Evolutionary conservation across 768 basidiomycete species (phyloP).

Genomic region (Leccinum sublutescens): DNA sequence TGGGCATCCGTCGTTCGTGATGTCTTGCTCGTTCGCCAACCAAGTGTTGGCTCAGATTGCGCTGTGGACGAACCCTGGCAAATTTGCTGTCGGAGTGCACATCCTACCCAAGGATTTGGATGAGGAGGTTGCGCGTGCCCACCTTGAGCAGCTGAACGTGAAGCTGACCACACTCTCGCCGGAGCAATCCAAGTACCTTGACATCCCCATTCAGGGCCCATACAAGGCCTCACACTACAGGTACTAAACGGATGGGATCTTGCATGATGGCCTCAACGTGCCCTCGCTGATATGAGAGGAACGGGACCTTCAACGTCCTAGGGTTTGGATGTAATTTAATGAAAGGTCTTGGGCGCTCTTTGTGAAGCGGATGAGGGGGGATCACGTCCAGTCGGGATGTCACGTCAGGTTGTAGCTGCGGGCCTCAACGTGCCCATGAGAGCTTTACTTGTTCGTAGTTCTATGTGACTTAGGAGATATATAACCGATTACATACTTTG

Average conservation of each 20-base stretch:
- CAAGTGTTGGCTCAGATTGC: slow-evolving; percentile 98
- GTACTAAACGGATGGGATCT: slow-evolving; percentile 27
- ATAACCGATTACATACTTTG: background rate
- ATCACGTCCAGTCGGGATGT: slow-evolving; percentile 16
- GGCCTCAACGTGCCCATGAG: slow-evolving; percentile 39
- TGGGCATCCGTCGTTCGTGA: slow-evolving; percentile 98
- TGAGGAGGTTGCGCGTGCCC: slow-evolving; percentile 98
- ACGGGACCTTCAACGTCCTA: slow-evolving; percentile 70
- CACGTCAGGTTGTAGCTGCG: slow-evolving; percentile 14
- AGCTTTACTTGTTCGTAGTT: background rate
- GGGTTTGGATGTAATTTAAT: slow-evolving; percentile 45
- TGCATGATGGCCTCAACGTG: slow-evolving; percentile 74
- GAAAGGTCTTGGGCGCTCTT: slow-evolving; percentile 49
- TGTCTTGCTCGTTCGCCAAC: slow-evolving; percentile 99
- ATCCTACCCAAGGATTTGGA: slow-evolving; percentile 98
- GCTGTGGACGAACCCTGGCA: slow-evolving; percentile 89
- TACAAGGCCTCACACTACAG: slow-evolving; percentile 76
- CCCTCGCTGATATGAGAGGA: slow-evolving; percentile 58
- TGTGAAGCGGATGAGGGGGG: slow-evolving; percentile 28
- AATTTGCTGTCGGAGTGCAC: slow-evolving; percentile 97
- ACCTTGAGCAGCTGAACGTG: slow-evolving; percentile 88
- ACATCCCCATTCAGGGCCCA: slow-evolving; percentile 80
- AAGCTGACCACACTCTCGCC: slow-evolving; percentile 77
- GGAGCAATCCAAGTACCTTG: slow-evolving; percentile 87
- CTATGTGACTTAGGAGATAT: background rate